Evolutionary conservation across 129 eudicot genomes (phyloP).

Genomic region (Mikania micrantha): DNA sequence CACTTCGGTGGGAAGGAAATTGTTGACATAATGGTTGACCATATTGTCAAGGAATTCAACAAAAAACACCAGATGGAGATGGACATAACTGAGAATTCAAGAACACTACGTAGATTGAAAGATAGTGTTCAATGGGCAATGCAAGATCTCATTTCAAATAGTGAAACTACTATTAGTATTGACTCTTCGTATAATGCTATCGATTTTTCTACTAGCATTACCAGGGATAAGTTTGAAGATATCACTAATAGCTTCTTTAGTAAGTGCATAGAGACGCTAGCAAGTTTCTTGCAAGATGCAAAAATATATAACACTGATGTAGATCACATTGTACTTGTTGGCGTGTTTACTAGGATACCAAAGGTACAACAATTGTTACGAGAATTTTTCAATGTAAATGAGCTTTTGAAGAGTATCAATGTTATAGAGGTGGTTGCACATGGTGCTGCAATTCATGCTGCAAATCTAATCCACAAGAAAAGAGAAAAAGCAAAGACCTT

Average conservation of each 20-base stretch:
- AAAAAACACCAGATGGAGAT: constrained; percentile 28
- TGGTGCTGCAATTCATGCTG: not conserved
- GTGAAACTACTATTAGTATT: not conserved
- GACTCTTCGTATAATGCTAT: not conserved
- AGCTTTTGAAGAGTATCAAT: not conserved
- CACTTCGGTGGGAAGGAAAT: constrained; percentile 45
- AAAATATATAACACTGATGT: not conserved
- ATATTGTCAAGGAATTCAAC: constrained; percentile 29
- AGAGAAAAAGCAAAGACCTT: not conserved
- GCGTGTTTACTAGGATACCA: not conserved
- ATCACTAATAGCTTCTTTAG: not conserved
- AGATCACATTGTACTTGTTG: not conserved
- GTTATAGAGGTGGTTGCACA: not conserved
- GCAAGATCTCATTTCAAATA: constrained; percentile 28
- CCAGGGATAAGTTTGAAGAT: not conserved
- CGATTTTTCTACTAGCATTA: not conserved
- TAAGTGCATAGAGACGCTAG: not conserved
- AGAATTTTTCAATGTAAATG: not conserved
- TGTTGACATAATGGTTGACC: constrained; percentile 33
- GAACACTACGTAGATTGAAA: constrained; percentile 37
- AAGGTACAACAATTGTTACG: not conserved
- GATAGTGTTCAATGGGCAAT: constrained; percentile 42
- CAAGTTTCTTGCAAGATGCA: too few species aligned
- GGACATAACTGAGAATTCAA: constrained; percentile 29
- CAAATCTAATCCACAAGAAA: not conserved